Base-by-base conservation (phyloP, 345 rosid species). In the Lumnitzera littorea region DNA sequence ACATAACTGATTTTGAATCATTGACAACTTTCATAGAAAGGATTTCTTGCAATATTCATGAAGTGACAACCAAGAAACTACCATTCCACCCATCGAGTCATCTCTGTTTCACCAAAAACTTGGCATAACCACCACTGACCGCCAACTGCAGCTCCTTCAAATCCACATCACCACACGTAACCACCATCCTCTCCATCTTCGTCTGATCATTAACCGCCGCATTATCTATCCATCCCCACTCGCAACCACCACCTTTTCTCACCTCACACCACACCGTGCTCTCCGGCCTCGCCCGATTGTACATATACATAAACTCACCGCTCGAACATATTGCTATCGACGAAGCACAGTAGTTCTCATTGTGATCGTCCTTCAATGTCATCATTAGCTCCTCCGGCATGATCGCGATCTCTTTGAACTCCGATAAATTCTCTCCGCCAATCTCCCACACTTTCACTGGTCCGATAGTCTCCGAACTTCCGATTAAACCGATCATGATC, bases 401-500 rank as follows among this genome's bases (percentile, higher is more conserved):
- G 48, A 73, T 77, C 20, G 82, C 62, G 10, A 82, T 62, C 61
- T 48, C 62, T 49, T 52, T 15, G 80, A 80, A 77, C 67, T 15
- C 56, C 69, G 13, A 80, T 82, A 0, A 78, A 71, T 51, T 71
- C 71, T 17, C 60, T 57, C 31, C 62, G 48, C 24, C 15, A 17
- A 64, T 55, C 70, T 76, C 81, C 88, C 94, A 88, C 2, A 88
- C 12, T 15, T 76, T 77, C 46, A 91, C 57, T 9, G 76, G 71
- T 55, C 56, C 60, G 48, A 77, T 73, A 29, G 63, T 53, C 68
- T 76, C 79, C 0, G 59, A 66, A 2, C 62, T 68, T 8, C 85
- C 87, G 9, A 57, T 69, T 41, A 84, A 55, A 10, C 96, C 86
- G 2, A 73, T 64, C 74, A 85, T 14, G 24, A 85, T 50, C 64